These are phyloP conservation scores for Adansonia madagascariensis DNA, from an alignment of 441 rosid genomes.

Conservation along the genomic window DNA sequence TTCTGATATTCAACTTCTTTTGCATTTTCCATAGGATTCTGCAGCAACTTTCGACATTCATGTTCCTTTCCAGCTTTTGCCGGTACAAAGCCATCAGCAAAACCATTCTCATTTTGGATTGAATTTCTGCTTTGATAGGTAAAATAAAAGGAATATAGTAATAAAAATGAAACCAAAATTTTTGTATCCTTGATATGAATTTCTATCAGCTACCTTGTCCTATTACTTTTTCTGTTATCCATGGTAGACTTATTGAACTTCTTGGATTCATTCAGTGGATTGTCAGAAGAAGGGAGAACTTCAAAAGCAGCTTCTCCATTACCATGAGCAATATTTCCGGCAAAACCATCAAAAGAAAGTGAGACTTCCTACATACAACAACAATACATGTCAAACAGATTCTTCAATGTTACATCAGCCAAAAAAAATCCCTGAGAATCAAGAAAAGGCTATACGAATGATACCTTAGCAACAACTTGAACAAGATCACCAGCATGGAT, in stretches of 20 bases:
- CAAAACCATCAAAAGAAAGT: constrained; percentile 51
- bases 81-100: constrained; percentile 30
- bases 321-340: constrained; percentile 42
- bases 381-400: constrained; percentile 23
- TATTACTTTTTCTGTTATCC: constrained; percentile 40
- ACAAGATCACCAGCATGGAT: constrained; percentile 70
- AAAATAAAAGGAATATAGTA: constrained; percentile 26
- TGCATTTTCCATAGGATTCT: constrained; percentile 31
- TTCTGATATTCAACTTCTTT: constrained; percentile 39
- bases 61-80: constrained; percentile 39
- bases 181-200: constrained; percentile 21
- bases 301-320: constrained; percentile 47
- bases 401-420: constrained; percentile 5
- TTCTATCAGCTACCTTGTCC: constrained; percentile 47
- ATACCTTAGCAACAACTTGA: constrained; percentile 80
- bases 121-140: constrained; percentile 42
- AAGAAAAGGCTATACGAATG: constrained; percentile 13
- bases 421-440: constrained; percentile 9
- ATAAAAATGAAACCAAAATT: background rate
- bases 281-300: constrained; percentile 33
- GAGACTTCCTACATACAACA: constrained; percentile 52
- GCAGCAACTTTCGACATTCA: constrained; percentile 31
- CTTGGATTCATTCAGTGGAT: constrained; percentile 31
- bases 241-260: constrained; percentile 28
- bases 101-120: constrained; percentile 39